Evolutionary conservation across 2,329 filamentous ascomycete species (phyloP), one percentile per base, ranked within the genome.

Genomic region (Fusarium sp.): DNA sequence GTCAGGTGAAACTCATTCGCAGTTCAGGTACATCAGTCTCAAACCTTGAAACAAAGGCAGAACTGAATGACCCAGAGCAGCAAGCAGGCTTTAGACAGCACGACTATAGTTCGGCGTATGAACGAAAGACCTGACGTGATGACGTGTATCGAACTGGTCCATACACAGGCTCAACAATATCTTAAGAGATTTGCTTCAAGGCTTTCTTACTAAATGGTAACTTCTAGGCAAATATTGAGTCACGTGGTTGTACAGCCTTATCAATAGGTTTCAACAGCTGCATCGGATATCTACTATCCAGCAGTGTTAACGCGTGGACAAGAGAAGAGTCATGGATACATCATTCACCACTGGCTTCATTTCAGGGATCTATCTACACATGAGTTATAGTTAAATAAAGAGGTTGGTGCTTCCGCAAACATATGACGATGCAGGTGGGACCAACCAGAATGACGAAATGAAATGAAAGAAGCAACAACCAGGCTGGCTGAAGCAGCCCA

Each of bases 401-500:
- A 56, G 34, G 45, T 30, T 52, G 63, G 51, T 25, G 24, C 15
- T 45, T 66, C 32, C 22, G 18, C 25, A 42, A 57, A 47, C 49
- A 43, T 54, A 52, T 67, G 65, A 61, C 55, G 47, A 40, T 52
- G 24, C 34, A 50, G 30, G 34, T 40, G 29, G 51, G 46, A 30
- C 44, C 29, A 18, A 52, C 45, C 29, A 9, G 24, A 43, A 45
- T 59, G 59, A 66, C 29, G 42, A 56, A 32, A 32, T 38, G 10
- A n/a, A 38, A 38, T 20, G 47, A 20, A 42, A 15, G 30, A 11
- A 29, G 14, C 14, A 44, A n/a, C 40, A 24, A 25, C 25, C 7
- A 27, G 49, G 38, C 22, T 50, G 27, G 45, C 15, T 66, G 61
- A 66, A 66, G 62, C 25, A 46, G 62, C 30, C 25, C 32, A 42